A percentile compares a stretch with the other conserved stretches of the same genome.
These are phyloP conservation scores for Westerdykella sp. DNA, from an alignment of 2,329 filamentous ascomycete species.

Conservation along the genomic window DNA sequence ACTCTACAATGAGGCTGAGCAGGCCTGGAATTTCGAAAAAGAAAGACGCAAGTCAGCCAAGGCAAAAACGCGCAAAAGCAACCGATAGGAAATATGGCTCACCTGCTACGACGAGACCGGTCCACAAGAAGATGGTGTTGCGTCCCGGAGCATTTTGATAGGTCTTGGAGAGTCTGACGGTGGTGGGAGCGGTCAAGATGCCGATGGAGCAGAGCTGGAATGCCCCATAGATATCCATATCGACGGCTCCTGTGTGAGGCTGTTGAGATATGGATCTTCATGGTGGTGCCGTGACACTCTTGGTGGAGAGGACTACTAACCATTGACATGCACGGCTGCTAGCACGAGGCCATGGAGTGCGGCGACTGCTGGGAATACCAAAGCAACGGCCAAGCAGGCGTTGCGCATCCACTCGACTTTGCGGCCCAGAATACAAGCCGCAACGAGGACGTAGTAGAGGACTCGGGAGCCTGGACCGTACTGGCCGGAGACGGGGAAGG, in stretches of 20 bases:
- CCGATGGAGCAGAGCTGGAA: conserved; percentile 63
- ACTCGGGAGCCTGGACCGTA: conserved; percentile 52
- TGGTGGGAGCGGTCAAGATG: conserved; percentile 58
- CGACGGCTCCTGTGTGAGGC: conserved; percentile 48
- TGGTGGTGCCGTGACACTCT: not conserved
- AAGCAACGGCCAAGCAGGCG: conserved; percentile 57
- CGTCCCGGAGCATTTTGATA: conserved; percentile 60
- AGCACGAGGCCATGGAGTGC: conserved; percentile 59
- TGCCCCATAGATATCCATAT: conserved; percentile 63
- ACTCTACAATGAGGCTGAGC: conserved; percentile 58
- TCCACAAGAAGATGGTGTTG: conserved; percentile 63
- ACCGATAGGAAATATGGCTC: conserved; percentile 12
- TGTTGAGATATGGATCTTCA: not conserved
- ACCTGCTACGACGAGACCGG: conserved; percentile 55
- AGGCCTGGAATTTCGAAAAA: conserved; percentile 40
- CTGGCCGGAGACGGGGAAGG: conserved; percentile 53
- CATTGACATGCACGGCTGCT: conserved; percentile 52
- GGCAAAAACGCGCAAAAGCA: not conserved
- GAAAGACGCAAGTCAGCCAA: not conserved
- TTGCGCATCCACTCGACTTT: conserved; percentile 57
- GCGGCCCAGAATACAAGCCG: conserved; percentile 57
- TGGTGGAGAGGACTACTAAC: conserved; percentile 38
- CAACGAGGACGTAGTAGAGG: conserved; percentile 59
- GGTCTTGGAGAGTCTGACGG: conserved; percentile 55
- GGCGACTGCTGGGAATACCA: conserved; percentile 58